Conservation (phyloP, 805 yeast genomes). For the Metschnikowia noctiluminum region DNA sequence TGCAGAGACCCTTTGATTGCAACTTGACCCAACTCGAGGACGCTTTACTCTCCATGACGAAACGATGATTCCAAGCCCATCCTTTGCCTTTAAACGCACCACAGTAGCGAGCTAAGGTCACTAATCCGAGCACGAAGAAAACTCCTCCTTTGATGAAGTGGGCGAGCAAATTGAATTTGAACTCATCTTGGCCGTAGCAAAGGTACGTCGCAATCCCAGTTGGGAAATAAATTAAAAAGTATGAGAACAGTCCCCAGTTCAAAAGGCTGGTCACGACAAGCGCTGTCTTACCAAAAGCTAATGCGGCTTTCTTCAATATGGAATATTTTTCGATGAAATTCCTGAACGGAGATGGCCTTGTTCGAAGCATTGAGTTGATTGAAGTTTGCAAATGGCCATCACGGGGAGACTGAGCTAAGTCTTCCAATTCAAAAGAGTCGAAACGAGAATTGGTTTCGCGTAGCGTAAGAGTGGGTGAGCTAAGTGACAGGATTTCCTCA, state of each 20-base stretch:
- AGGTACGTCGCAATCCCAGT: constrained; percentile 64
- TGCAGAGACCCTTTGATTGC: constrained; percentile 49
- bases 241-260: constrained; percentile 64
- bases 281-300: constrained; percentile 22
- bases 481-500: constrained; percentile 14
- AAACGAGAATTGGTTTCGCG: constrained; percentile 15
- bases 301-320: constrained; percentile 11
- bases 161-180: constrained; percentile 80
- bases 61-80: constrained; percentile 80
- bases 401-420: background rate
- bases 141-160: constrained; percentile 97
- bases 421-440: constrained; percentile 24
- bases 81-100: constrained; percentile 77
- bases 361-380: constrained; percentile 18
- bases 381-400: constrained; percentile 26
- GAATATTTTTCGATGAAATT: constrained; percentile 14
- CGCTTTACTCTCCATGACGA: constrained; percentile 15
- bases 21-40: constrained; percentile 31
- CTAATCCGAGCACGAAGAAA: constrained; percentile 68
- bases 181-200: constrained; percentile 61
- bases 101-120: constrained; percentile 81
- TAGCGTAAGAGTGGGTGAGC: constrained; percentile 14
- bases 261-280: constrained; percentile 21
- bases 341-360: constrained; percentile 8
- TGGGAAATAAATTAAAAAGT: constrained; percentile 55